These are phyloP conservation scores for Saturnispora diversa DNA, from an alignment of 805 yeast species.

Conservation along the genomic window DNA sequence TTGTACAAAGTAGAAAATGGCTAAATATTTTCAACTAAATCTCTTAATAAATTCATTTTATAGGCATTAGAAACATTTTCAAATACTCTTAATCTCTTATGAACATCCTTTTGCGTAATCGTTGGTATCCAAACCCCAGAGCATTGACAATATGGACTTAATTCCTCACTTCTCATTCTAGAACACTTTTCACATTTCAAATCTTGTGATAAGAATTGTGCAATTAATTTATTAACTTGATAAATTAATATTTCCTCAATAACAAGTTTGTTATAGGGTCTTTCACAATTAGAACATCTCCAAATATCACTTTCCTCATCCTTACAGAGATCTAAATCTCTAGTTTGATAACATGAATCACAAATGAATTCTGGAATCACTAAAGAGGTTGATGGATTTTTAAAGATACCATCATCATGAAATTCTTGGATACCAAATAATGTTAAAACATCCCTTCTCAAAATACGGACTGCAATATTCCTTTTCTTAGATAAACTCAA, in stretches of 20 bases:
- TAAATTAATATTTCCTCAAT: slow-evolving; percentile 75
- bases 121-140: slow-evolving; percentile 80
- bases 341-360: slow-evolving; percentile 63
- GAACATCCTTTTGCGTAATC: slow-evolving; percentile 36
- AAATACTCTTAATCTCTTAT: slow-evolving; percentile 40
- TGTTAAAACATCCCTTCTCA: slow-evolving; percentile 66
- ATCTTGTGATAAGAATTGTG: slow-evolving; percentile 72
- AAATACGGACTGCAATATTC: slow-evolving; percentile 60
- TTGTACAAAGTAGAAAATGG: too few relatives aligned
- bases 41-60: slow-evolving; percentile 49
- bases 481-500: slow-evolving; percentile 57
- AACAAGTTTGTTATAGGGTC: slow-evolving; percentile 53
- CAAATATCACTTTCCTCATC: slow-evolving; percentile 47
- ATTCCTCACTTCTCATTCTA: slow-evolving; percentile 53
- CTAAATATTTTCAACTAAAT: slow-evolving; percentile 23
- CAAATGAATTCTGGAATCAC: slow-evolving; percentile 64
- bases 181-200: slow-evolving; percentile 72
- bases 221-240: slow-evolving; percentile 46
- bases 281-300: slow-evolving; percentile 61
- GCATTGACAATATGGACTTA: slow-evolving; percentile 73
- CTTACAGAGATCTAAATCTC: slow-evolving; percentile 77
- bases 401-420: slow-evolving; percentile 62
- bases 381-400: slow-evolving; percentile 67
- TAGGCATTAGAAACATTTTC: slow-evolving; percentile 52
- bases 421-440: slow-evolving; percentile 81